These are phyloP conservation scores for Candida ulmi DNA, from an alignment of 805 yeast genomes.

Conservation along the genomic window DNA sequence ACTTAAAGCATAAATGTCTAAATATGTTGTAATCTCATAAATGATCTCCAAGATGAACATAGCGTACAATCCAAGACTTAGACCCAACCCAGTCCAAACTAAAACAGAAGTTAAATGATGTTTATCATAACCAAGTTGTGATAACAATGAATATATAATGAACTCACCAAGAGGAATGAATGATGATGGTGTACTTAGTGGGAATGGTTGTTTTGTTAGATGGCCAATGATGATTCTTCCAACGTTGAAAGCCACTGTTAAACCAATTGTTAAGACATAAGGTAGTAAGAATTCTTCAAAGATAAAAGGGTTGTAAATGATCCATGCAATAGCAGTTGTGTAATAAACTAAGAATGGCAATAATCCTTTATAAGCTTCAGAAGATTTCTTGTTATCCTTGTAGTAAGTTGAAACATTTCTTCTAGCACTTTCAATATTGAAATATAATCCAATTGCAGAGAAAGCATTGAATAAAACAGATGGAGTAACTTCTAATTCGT, in stretches of 20 bases:
- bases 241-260: constrained; percentile 77
- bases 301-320: constrained; percentile 49
- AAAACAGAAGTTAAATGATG: constrained; percentile 42
- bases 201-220: constrained; percentile 74
- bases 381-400: constrained; percentile 21
- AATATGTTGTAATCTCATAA: constrained; percentile 68
- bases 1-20: constrained; percentile 81
- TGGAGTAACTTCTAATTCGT: constrained; percentile 31
- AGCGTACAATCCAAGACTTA: constrained; percentile 62
- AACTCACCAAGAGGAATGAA: constrained; percentile 55
- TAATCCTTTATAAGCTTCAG: constrained; percentile 46
- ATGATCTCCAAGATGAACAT: constrained; percentile 74
- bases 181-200: constrained; percentile 65
- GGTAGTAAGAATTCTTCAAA: constrained; percentile 40
- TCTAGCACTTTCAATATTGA: constrained; percentile 66
- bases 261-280: constrained; percentile 63
- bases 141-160: constrained; percentile 20
- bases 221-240: constrained; percentile 89
- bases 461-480: constrained; percentile 40
- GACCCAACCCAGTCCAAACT: constrained; percentile 61
- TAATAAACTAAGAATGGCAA: constrained; percentile 52
- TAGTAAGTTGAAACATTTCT: constrained; percentile 50
- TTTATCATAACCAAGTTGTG: constrained; percentile 27
- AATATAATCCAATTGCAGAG: constrained; percentile 50
- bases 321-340: constrained; percentile 24